Base-by-base conservation (phyloP, 2,329 filamentous ascomycete genomes). In the Claviceps cyperi region DNA sequence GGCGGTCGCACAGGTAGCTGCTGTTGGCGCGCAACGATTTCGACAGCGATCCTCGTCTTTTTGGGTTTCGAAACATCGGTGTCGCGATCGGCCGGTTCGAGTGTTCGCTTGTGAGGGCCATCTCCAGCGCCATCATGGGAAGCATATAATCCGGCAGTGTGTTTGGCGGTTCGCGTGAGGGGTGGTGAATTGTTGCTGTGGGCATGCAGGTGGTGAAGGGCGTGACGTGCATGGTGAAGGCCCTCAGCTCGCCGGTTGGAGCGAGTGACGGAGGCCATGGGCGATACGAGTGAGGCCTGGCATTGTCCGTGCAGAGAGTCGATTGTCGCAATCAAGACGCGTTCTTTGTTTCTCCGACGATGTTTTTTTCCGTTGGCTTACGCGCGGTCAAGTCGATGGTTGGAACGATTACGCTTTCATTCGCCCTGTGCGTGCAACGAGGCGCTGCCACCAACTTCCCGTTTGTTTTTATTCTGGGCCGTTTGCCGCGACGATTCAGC, bases 251-350 rank as follows among this genome's bases (percentile, higher is more conserved):
- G 70, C 64, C 69, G 64, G 58, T 66, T 68, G 61, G 73, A 73
- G 66, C 73, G 72, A 60, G 72, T 73, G 64, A 69, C 63, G 59
- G 72, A 74, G 60, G 72, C 72, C 72, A 76, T 75, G 66, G 68
- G 63, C 60, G 61, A 57, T 57, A 53, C 58, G 56, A 53, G 51
- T 57, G 56, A 59, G 59, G 60, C 62, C 64, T 62, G 61, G 64
- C 66, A 68, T 68, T 59, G 60, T 68, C 61, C 61, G 55, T 49
- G 47, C 53, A 56, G 51, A 37, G 46, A 43, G 45, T 49, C 43
- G 38, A 21, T 39, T 50, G 43, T 50, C 35, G 45, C 45, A 44
- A 46, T 48, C 37, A 38, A 41, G 50, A 51, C 49, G 50, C 49
- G 50, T 38, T 17, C 11, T 32, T 2, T 44, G 24, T 22, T n/a